Base-by-base conservation (phyloP, 176 grass and related monocot species). In the Otatea glauca region DNA sequence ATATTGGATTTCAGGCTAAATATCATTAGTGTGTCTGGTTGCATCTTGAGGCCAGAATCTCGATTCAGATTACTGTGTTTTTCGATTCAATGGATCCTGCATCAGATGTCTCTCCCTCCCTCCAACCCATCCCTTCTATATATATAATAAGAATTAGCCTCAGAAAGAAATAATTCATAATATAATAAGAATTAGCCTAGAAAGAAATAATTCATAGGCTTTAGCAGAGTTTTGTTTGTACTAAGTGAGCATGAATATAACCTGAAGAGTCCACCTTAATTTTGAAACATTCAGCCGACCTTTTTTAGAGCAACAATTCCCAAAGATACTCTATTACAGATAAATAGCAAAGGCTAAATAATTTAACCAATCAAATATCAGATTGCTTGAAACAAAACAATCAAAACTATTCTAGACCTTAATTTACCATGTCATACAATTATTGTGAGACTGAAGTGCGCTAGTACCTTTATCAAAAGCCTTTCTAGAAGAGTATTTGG, bases 401-500 rank as follows among this genome's bases (percentile, higher is more conserved):
- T 8, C 20, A 50, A 39, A 65, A 78, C 27, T 47, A 9, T 15
- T 51, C 8, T 10, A 61, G 2, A 50, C 32, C 39, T 39, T 51
- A 76, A 87, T 77, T 70, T 82, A n/a, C 37, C 38, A 82, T 27
- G 38, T 2, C 16, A 87, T 70, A 38, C 51, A 64, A 42, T 63
- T 39, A 29, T 67, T 44, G 20, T 25, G 20, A 82, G 50, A 56
- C 16, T 60, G 20, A 35, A 85, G 63, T 35, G 73, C 12, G 1
- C 15, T 68, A 29, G 32, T 74, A 94, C 86, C 92, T 94, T 75
- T 83, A 47, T 70, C 65, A n/a, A 78, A 79, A 80, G 43, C 77
- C 48, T 88, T 89, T 61, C 61, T 79, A 70, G 92, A 89, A 77
- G 92, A 94, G 85, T 89, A 86, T 78, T 94, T 94, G 5, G 77